phyloP scores from a whole-genome alignment of 768 basidiomycete genomes.

The Leccinum subtestaceum region DNA sequence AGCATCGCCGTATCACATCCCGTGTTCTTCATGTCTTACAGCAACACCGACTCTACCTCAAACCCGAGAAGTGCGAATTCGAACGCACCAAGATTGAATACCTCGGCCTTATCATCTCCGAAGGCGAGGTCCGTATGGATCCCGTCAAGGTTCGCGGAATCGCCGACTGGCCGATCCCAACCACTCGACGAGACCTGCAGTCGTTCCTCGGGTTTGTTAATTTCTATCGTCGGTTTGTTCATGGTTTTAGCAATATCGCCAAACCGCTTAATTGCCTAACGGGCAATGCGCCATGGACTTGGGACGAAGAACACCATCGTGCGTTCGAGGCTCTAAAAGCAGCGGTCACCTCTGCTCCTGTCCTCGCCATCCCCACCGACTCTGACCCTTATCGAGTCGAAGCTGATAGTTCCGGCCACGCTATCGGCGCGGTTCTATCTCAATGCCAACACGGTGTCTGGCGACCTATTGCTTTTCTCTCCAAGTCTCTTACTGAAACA shows the following conservation, averaged over 20 bases:
- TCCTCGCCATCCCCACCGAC: neutral
- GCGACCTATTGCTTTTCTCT: conserved; percentile 40
- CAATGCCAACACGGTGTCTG: conserved; percentile 6
- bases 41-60: too few species aligned
- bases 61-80: too few species aligned
- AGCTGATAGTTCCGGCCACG: neutral
- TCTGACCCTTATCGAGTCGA: neutral
- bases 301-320: neutral
- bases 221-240: conserved; percentile 37
- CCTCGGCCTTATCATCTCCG: too few species aligned
- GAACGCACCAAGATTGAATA: too few species aligned
- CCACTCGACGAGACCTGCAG: conserved; percentile 33
- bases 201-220: conserved; percentile 42
- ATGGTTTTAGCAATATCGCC: conserved; percentile 28
- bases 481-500: conserved; percentile 27
- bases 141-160: conserved; percentile 36
- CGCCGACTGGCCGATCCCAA: conserved; percentile 38
- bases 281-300: neutral
- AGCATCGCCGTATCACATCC: too few species aligned
- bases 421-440: neutral
- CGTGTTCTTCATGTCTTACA: too few species aligned
- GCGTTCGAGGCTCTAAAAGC: neutral
- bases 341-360: neutral
- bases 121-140: too few species aligned
- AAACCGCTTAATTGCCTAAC: conserved; percentile 27